A percentile compares a stretch with the other conserved stretches of the same genome.
phyloP scores from a whole-genome alignment of 306 rosid genomes.

The Trifolium fragiferum region DNA sequence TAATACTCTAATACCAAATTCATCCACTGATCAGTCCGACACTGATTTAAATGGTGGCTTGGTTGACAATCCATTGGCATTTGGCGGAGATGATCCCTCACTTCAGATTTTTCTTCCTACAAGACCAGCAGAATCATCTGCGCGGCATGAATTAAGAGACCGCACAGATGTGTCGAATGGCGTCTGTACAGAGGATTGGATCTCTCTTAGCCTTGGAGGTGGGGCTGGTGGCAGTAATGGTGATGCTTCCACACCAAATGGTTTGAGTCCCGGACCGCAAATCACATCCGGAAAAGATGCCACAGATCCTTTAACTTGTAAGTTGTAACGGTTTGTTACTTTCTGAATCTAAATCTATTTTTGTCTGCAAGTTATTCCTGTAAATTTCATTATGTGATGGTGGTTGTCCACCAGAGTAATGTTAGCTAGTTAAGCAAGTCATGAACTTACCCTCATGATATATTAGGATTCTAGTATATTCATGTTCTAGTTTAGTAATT shows the following conservation, averaged over 20 bases:
- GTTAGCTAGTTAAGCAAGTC: too few relatives aligned
- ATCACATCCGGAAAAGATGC: constrained; percentile 59
- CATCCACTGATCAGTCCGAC: constrained; percentile 65
- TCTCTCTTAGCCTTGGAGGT: constrained; percentile 92
- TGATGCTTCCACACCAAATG: constrained; percentile 58
- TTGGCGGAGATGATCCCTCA: constrained; percentile 86
- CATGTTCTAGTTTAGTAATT: not conserved
- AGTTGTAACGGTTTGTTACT: constrained; percentile 72
- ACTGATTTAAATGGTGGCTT: constrained; percentile 76
- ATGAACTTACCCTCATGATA: too few relatives aligned
- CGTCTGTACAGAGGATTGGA: constrained; percentile 83
- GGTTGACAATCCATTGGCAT: constrained; percentile 87
- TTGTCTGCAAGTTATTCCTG: too few relatives aligned
- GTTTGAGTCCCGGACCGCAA: constrained; percentile 63
- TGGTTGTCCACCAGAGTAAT: too few relatives aligned
- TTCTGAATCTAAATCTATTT: not conserved
- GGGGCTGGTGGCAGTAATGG: constrained; percentile 65
- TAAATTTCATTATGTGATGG: too few relatives aligned
- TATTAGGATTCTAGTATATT: not conserved
- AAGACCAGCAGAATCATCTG: constrained; percentile 71
- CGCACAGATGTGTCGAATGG: constrained; percentile 79
- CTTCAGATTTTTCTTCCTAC: constrained; percentile 98
- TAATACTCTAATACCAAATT: constrained; percentile 55
- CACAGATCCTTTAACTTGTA: constrained; percentile 61
- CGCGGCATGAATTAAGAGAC: constrained; percentile 77